Base-by-base conservation (phyloP, 164 flowering plant species). In the Vitis rupestris region DNA sequence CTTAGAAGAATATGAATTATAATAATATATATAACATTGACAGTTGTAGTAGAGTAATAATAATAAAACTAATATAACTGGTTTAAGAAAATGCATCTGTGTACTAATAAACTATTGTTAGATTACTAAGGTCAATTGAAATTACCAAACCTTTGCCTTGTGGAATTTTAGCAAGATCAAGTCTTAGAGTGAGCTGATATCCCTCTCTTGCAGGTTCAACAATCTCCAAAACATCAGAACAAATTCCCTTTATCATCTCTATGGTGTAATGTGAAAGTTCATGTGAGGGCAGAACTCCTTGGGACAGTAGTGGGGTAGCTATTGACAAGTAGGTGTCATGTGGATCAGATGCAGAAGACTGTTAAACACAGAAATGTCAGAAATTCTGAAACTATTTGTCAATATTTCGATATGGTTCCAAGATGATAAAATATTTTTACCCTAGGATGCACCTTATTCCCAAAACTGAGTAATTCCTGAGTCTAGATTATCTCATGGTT, bases 341-440 rank as follows among this genome's bases (percentile, higher is more conserved):
- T 61, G 89, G 82, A 74, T 90, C 89, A 19, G 90, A 81, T 54
- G 78, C 78, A 23, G 84, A 85, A 61, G 83, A 84, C 98, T 94
- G 88, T 56, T 15, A 10, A 67, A 70, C 27, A 66, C 16, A 30
- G 31, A 4, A 30, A 66, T 16, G 8, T 17, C 50, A 37, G 27
- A 2, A n/a, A 13, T 10, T 54, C 12, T 61, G 67, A 49, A 59
- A 16, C 9, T 9, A 9, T 23, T 23, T 23, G 37, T 27, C 61
- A 27, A 59, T 2, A 16, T 59, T 16, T 27, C 1, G 10, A 56
- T 19, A 56, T 16, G 11, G 9, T 56, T 56, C 27, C 29, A 56
- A 56, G 10, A 56, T 56, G 59, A 56, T n/a, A 6, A 56, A 1
- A 56, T 56, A n/a, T n/a, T 56, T n/a, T 56, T 7, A n/a, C 29